Conservation (phyloP, 2,329 filamentous ascomycete genomes). For the Neophaeococcomyces aloes region DNA sequence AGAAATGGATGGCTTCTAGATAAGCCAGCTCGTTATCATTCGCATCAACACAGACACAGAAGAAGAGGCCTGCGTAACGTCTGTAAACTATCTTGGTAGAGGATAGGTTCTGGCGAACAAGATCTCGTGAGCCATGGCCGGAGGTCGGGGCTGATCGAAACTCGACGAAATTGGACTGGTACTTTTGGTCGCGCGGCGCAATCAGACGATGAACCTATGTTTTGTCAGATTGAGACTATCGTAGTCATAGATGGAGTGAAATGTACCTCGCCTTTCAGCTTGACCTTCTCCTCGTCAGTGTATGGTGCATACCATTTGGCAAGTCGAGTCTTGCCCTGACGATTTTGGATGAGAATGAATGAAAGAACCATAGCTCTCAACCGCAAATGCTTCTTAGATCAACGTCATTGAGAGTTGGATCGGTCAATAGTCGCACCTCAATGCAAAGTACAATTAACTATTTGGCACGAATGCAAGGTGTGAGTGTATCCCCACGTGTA, state of each 20-base stretch:
- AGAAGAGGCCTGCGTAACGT: constrained; percentile 94
- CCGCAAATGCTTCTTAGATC: no score
- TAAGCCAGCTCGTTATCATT: constrained; percentile 98
- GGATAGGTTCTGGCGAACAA: constrained; percentile 22
- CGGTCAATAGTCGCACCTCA: no score
- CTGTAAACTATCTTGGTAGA: constrained; percentile 92
- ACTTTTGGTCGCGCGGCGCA: constrained; percentile 94
- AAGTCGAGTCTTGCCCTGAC: constrained; percentile 94
- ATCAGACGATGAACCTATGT: constrained; percentile 88
- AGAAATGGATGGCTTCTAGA: constrained; percentile 97
- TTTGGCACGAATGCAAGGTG: no score
- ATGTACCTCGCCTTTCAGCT: constrained; percentile 87
- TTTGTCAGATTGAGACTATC: neutral
- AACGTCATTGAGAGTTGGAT: no score
- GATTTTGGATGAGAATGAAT: constrained; percentile 82
- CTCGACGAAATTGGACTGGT: constrained; percentile 99
- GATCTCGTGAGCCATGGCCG: constrained; percentile 11
- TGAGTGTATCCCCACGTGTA: no score
- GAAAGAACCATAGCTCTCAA: constrained; percentile 54
- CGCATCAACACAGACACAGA: constrained; percentile 97
- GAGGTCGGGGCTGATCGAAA: constrained; percentile 36
- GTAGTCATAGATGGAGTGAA: neutral
- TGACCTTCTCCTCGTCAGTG: constrained; percentile 97
- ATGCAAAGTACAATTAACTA: no score
- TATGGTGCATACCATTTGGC: constrained; percentile 99